These are phyloP conservation scores for Tuber calosporum DNA, from an alignment of 495 filamentous ascomycete genomes.

Conservation along the genomic window DNA sequence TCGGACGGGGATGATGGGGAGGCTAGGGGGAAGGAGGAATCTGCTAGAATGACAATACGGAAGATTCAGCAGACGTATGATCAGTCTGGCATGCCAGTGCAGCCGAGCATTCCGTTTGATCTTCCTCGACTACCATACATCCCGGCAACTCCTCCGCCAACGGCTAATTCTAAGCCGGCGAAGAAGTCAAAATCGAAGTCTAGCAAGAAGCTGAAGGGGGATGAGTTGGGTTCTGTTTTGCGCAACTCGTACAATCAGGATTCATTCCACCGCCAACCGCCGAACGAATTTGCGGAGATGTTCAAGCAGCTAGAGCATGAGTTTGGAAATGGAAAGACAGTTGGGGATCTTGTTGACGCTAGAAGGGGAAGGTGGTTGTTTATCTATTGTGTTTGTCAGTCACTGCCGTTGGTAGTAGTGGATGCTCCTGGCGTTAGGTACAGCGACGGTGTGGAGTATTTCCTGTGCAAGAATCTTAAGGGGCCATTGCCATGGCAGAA, in stretches of 20 bases:
- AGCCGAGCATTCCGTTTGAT: conserved; percentile 88
- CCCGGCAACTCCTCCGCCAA: conserved; percentile 46
- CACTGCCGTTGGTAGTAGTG: conserved; percentile 79
- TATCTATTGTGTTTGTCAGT: conserved; percentile 82
- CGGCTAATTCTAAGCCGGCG: conserved; percentile 55
- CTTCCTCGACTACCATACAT: conserved; percentile 63
- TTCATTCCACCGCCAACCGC: conserved; percentile 49
- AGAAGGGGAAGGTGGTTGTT: conserved; percentile 90
- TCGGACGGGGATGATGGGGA: conserved; percentile 45
- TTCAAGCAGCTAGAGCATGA: conserved; percentile 80
- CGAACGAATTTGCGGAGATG: conserved; percentile 62
- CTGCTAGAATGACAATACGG: conserved; percentile 53
- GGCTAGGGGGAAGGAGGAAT: conserved; percentile 45
- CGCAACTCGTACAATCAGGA: conserved; percentile 72
- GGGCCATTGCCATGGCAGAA: conserved; percentile 80
- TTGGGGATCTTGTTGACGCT: conserved; percentile 67
- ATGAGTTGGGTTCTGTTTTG: conserved; percentile 67
- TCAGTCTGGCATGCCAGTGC: conserved; percentile 73
- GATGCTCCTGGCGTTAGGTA: conserved; percentile 74
- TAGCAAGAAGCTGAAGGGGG: conserved; percentile 62
- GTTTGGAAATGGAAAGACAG: conserved; percentile 60
- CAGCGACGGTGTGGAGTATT: conserved; percentile 83
- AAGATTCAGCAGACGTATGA: conserved; percentile 79
- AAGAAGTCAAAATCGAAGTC: conserved; percentile 54
- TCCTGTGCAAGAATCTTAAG: conserved; percentile 84